Evolutionary conservation across 2,329 filamentous ascomycete species (phyloP).

Genomic region (Trichoderma sp.): DNA sequence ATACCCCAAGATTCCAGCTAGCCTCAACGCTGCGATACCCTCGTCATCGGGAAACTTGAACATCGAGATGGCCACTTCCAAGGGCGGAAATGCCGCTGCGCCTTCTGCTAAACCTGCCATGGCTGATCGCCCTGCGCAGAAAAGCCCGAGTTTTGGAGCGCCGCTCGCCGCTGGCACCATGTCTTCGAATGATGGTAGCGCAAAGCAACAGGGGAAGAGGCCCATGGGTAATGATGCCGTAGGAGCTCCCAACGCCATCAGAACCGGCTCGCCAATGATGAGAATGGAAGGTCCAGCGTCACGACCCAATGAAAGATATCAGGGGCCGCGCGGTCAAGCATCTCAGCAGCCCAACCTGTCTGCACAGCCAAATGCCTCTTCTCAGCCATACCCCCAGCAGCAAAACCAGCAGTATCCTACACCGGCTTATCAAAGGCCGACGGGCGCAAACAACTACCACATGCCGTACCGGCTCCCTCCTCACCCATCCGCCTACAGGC

Average conservation of each 20-base stretch:
- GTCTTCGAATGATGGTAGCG: constrained; percentile 19
- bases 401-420: constrained; percentile 5
- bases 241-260: constrained; percentile 31
- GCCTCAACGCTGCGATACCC: constrained; percentile 14
- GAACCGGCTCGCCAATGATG: constrained; percentile 43
- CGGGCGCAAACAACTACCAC: constrained; percentile 18
- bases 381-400: not conserved
- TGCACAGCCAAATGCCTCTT: not conserved
- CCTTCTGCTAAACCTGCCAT: not conserved
- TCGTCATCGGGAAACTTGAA: not conserved
- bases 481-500: constrained; percentile 26
- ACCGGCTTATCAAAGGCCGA: not conserved
- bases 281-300: constrained; percentile 45
- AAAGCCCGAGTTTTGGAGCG: constrained; percentile 43
- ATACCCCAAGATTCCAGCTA: constrained; percentile 40
- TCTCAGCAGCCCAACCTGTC: not conserved
- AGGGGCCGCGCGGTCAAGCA: not conserved
- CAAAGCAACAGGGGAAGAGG: constrained; percentile 7
- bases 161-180: constrained; percentile 24
- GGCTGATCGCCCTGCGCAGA: constrained; percentile 13
- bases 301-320: constrained; percentile 34
- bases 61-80: not conserved
- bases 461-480: constrained; percentile 24
- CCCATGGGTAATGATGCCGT: constrained; percentile 15
- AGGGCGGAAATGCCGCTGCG: constrained; percentile 3